phyloP scores from a whole-genome alignment of 2,329 filamentous ascomycete genomes.

The Eutypella sp. region DNA sequence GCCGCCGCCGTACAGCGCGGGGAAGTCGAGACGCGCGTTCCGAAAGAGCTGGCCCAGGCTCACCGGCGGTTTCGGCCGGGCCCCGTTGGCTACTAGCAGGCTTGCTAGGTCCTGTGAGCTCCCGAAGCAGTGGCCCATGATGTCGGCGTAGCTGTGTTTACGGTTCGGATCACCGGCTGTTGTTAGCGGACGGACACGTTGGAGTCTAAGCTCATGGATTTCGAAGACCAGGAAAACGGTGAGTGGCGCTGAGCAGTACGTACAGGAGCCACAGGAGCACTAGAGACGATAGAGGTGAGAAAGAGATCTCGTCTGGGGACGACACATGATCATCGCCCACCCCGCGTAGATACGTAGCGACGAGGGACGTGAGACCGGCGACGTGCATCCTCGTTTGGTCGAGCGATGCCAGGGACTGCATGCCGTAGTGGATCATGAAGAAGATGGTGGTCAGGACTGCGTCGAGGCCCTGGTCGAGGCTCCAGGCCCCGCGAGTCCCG shows the following conservation, averaged over 20 bases:
- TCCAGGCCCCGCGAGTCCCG: not conserved
- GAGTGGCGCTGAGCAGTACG: too few species aligned
- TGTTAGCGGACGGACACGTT: too few species aligned
- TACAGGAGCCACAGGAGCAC: conserved; percentile 2
- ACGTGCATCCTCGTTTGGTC: conserved; percentile 1
- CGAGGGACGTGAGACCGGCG: conserved; percentile 1
- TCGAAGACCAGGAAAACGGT: too few species aligned
- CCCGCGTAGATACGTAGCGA: not conserved
- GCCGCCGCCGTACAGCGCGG: not conserved
- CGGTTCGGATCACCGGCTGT: too few species aligned
- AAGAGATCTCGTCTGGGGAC: not conserved
- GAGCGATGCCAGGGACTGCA: not conserved
- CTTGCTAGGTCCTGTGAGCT: not conserved
- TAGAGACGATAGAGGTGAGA: not conserved
- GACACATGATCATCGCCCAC: not conserved
- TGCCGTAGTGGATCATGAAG: conserved; percentile 5
- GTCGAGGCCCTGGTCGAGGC: not conserved
- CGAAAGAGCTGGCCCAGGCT: not conserved
- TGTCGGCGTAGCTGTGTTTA: not conserved
- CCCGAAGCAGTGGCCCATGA: not conserved
- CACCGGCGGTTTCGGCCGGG: not conserved
- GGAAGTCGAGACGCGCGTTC: not conserved
- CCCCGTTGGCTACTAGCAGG: not conserved
- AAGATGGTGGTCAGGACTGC: conserved; percentile 2
- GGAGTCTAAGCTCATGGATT: too few species aligned